These are phyloP conservation scores for Aspergillus kassunensis DNA, from an alignment of 495 filamentous ascomycete genomes.

Conservation along the genomic window DNA sequence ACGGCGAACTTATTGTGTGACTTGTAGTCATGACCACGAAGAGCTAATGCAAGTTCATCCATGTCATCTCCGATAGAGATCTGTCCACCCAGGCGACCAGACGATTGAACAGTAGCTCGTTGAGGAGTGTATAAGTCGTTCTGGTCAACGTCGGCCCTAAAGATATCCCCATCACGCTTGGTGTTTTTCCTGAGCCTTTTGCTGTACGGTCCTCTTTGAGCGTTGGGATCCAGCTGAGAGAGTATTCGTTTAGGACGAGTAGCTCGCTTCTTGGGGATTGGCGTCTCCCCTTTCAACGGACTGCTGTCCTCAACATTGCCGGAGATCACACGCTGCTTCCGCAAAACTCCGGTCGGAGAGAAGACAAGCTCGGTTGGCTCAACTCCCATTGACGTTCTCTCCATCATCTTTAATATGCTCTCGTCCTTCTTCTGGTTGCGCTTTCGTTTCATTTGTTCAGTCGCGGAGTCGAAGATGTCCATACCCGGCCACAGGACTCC, in stretches of 20 bases:
- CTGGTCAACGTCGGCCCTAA: not conserved
- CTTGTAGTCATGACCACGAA: constrained; percentile 18
- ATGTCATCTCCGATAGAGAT: constrained; percentile 20
- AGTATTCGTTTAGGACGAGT: constrained; percentile 27
- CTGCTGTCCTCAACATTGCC: constrained; percentile 51
- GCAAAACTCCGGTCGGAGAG: constrained; percentile 49
- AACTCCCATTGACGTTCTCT: constrained; percentile 61
- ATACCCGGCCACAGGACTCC: constrained; percentile 79
- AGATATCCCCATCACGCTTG: constrained; percentile 1
- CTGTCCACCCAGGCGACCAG: constrained; percentile 2
- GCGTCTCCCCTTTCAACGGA: constrained; percentile 45
- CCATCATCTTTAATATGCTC: constrained; percentile 65
- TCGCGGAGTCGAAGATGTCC: constrained; percentile 84
- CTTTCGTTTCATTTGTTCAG: constrained; percentile 67
- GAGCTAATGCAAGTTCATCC: constrained; percentile 29
- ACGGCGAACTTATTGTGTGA: constrained; percentile 28
- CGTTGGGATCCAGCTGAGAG: constrained; percentile 30
- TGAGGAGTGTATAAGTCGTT: constrained; percentile 1
- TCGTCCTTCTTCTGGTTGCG: constrained; percentile 84
- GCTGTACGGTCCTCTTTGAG: constrained; percentile 23
- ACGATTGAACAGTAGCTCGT: constrained; percentile 8
- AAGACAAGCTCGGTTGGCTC: constrained; percentile 70
- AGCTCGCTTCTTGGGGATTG: constrained; percentile 36
- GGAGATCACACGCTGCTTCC: constrained; percentile 54
- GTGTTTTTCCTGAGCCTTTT: constrained; percentile 20